Base-by-base conservation (phyloP, 2,329 filamentous ascomycete genomes). In the Proliferodiscus dingleyae region DNA sequence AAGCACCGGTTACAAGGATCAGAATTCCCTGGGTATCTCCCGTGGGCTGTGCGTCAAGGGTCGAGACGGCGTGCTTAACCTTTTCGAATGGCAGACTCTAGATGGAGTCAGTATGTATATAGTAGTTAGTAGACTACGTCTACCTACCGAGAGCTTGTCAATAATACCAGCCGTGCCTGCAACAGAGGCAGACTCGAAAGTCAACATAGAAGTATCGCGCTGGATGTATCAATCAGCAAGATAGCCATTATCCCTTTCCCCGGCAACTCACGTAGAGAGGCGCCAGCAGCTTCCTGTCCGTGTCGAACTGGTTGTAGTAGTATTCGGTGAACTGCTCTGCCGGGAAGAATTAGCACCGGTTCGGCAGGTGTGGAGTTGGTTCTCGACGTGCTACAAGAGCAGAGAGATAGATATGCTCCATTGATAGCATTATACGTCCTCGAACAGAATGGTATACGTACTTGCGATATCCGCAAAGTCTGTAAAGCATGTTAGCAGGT, bases 251-350 rank as follows among this genome's bases (percentile, higher is more conserved):
- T 6, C 19, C n/a, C 4, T n/a, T 52, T 29, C 50, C 33, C n/a
- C n/a, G n/a, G 51, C 36, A 33, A 61, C 86, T 64, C 80, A 95
- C 91, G 75, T 96, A 97, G 72, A 96, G 87, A 51, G 70, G 63
- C 11, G 68, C 70, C 34, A 96, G 78, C 41, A 65, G 60, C 45
- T 70, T 69, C 62, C 89, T 84, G 69, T 90, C 76, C 51, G 64
- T 53, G 67, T 95, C 89, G 70, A 96, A 95, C 49, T 82, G 83
- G 62, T 84, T 75, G 78, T 95, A 96, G 81, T 96, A 97, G 75
- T 85, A 91, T 50, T 83, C 65, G 57, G 91, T 84, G 70, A 97
- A 96, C 71, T 94, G 80, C 67, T 84, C 90, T 96, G 49, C 19
- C 29, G 32, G 29, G 51, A 62, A 47, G 47, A 11, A 44, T 54